phyloP scores from a whole-genome alignment of 163 green algal genomes.

The Chlorella variabilis region DNA sequence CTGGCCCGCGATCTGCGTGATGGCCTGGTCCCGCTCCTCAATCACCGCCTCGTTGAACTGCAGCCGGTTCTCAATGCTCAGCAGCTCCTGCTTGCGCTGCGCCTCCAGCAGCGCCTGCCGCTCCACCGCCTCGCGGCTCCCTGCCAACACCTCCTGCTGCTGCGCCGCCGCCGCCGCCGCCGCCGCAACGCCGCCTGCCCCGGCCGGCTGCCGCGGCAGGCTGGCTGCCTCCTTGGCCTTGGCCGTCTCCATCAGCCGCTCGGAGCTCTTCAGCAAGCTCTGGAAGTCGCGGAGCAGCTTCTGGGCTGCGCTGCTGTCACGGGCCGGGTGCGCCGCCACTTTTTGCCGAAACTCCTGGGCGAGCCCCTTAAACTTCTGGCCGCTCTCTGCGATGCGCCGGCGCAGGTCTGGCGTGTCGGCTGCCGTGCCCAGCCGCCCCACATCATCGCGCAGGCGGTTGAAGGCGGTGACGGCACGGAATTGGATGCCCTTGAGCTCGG shows the following conservation, averaged over 20 bases:
- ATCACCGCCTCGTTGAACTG: conserved; percentile 94
- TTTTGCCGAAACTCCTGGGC: conserved; percentile 37
- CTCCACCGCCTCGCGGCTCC: conserved; percentile 45
- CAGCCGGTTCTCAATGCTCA: conserved; percentile 74
- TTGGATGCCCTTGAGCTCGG: conserved; percentile 42
- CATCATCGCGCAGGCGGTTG: conserved; percentile 54
- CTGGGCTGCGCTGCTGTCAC: conserved; percentile 51
- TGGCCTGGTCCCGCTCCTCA: conserved; percentile 92
- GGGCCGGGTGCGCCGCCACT: conserved; percentile 36
- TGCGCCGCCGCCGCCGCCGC: conserved; percentile 4
- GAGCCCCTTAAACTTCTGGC: conserved; percentile 33
- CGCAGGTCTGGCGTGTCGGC: conserved; percentile 57
- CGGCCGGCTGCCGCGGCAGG: conserved; percentile 52
- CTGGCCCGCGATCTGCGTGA: conserved; percentile 88
- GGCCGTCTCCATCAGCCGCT: conserved; percentile 67
- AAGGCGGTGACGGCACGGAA: conserved; percentile 52
- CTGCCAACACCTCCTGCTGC: conserved; percentile 13
- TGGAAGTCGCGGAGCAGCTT: conserved; percentile 68
- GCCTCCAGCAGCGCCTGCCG: conserved; percentile 62
- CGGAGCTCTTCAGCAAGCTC: conserved; percentile 66
- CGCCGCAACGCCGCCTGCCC: conserved; percentile 6
- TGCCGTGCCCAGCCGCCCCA: conserved; percentile 48
- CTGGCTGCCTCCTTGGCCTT: conserved; percentile 69
- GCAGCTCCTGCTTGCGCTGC: conserved; percentile 50
- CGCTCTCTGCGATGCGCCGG: conserved; percentile 33